Percentiles rank a stretch among this genome's conserved stretches.
Conservation (phyloP, 179 eudicot species). For the Patellifolia procumbens region DNA sequence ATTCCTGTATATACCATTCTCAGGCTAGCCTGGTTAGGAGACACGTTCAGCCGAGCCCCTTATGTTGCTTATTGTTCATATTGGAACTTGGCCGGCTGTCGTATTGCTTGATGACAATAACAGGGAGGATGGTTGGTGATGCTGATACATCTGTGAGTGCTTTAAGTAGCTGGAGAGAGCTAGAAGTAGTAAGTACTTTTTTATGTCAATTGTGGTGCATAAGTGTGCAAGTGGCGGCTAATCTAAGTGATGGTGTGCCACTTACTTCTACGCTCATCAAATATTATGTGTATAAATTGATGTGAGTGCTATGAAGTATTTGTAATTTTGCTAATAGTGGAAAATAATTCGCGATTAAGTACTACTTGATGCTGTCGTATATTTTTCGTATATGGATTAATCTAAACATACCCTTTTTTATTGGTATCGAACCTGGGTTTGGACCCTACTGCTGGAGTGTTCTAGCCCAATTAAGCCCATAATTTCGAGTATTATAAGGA, state of each 20-base stretch:
- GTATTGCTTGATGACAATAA: background rate
- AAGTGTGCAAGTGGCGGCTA: background rate
- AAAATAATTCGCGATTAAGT: too few relatives aligned
- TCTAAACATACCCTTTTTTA: too few relatives aligned
- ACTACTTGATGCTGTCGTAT: too few relatives aligned
- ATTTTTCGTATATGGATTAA: too few relatives aligned
- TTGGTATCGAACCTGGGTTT: too few relatives aligned
- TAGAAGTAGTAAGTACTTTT: background rate
- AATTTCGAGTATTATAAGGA: too few relatives aligned
- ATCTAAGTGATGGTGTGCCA: background rate
- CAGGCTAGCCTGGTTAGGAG: background rate
- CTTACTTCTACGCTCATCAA: background rate
- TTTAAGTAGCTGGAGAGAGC: background rate
- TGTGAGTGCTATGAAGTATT: background rate
- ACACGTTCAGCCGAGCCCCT: background rate
- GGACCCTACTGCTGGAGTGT: too few relatives aligned
- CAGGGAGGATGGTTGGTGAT: background rate
- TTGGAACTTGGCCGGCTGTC: background rate
- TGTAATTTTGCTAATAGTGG: background rate
- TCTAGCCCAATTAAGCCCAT: too few relatives aligned
- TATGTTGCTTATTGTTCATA: background rate
- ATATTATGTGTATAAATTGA: background rate
- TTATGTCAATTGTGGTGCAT: background rate
- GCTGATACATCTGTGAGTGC: background rate
- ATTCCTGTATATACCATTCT: background rate